Evolutionary conservation across 352 stramenopile genomes (phyloP), one percentile per base, ranked within the genome.

Genomic region (Globisporangium canariense): DNA sequence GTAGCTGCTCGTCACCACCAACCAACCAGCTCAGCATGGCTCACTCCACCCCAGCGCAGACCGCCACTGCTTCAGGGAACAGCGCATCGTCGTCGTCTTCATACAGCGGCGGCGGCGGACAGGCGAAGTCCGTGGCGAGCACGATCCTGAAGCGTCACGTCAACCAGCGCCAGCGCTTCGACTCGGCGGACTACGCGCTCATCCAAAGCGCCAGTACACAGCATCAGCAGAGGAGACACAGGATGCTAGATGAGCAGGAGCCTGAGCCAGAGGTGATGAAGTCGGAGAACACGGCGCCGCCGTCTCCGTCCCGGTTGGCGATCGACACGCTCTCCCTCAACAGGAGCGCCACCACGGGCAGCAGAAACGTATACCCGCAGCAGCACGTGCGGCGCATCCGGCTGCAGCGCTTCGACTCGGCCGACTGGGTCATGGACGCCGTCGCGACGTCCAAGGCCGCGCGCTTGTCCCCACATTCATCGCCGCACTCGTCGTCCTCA

Each of bases 351-450:
- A 10, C n/a, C 1, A 46, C 56, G 13, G 25, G 20, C 18, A 64
- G 47, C 10, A 55, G 36, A 1, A 36, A 8, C 32, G 32, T 46
- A 28, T 67, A 78, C 18, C 46, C 64, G 0, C 72, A 62, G 3
- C 75, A 89, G 49, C 71, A 79, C 32, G 74, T 91, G 22, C 74
- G 67, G 4, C 80, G 79, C 66, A 73, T 87, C 16, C 76, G 77
- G 3, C 47, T 90, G 28, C 83, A 91, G 61, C 78, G 83, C 28
- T 91, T 91, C 58, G 83, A 91, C 69, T 91, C 83, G 54, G 83
- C 80, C 55, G 83, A 91, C 43, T 91, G 80, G 80, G 76, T 72
- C 13, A 69, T 90, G 71, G 64, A 89, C 38, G 45, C 41, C 20
- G 7, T 57, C 16, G 28, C 30, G 9, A 7, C 30, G 30, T 18